phyloP scores from a whole-genome alignment of 148 eudicot genomes.

The Rhododendron molle region DNA sequence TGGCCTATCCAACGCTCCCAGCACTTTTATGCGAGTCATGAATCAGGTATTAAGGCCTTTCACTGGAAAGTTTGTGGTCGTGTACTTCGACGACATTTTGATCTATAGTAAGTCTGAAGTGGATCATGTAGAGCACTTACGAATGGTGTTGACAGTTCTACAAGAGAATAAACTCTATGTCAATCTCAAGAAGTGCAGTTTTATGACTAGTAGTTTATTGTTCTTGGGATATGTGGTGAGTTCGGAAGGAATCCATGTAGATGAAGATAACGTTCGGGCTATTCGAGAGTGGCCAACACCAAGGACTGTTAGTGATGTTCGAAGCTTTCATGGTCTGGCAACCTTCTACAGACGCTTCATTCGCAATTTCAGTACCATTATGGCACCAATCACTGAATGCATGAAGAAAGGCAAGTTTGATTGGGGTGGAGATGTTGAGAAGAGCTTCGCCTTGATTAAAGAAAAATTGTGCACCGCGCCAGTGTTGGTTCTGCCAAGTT shows the following conservation, averaged over 20 bases:
- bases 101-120: not conserved
- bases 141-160: not conserved
- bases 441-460: not conserved
- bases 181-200: not conserved
- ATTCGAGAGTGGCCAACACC: not conserved
- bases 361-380: not conserved
- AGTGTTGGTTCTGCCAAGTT: not conserved
- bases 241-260: not conserved
- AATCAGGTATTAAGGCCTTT: not conserved
- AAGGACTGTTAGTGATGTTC: not conserved
- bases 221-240: not conserved
- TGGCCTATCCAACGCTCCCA: not conserved
- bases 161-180: not conserved
- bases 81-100: not conserved
- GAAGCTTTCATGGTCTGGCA: not conserved
- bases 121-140: not conserved
- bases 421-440: not conserved
- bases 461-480: not conserved
- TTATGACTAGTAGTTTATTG: not conserved
- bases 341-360: not conserved
- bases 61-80: not conserved
- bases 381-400: not conserved
- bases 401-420: not conserved
- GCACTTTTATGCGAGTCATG: not conserved
- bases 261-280: not conserved